Evolutionary conservation across 495 filamentous ascomycete genomes (phyloP).

Genomic region (Hamigera avellanea): DNA sequence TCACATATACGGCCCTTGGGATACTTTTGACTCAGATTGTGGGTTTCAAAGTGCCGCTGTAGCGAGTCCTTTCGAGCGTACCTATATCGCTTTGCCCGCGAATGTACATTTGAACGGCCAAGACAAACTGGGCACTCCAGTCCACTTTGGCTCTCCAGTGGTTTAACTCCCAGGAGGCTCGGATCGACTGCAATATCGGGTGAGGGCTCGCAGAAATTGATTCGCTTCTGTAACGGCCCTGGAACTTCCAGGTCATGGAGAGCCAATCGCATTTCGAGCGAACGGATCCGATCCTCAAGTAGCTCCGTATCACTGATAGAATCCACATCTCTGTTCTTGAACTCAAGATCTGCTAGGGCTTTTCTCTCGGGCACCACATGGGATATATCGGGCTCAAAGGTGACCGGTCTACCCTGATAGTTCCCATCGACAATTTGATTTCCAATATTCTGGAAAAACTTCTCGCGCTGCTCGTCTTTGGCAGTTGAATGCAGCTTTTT

Average conservation of each 20-base stretch:
- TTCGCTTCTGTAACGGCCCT: conserved; percentile 4
- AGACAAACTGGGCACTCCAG: too few relatives aligned
- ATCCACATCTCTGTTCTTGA: conserved; percentile 13
- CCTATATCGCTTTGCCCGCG: too few relatives aligned
- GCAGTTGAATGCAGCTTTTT: conserved; percentile 6
- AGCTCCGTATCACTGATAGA: conserved; percentile 7
- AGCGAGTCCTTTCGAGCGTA: too few relatives aligned
- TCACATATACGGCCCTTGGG: too few relatives aligned
- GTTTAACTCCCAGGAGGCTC: too few relatives aligned
- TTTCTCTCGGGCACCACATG: conserved; percentile 11
- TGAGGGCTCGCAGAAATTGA: too few relatives aligned
- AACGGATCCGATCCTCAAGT: conserved; percentile 13
- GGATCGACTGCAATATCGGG: too few relatives aligned
- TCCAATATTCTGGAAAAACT: conserved; percentile 11
- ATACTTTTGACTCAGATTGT: too few relatives aligned
- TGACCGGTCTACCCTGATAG: conserved; percentile 5
- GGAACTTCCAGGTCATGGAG: conserved; percentile 10
- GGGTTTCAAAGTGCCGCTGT: too few relatives aligned
- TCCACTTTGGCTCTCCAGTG: too few relatives aligned
- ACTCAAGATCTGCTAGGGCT: conserved; percentile 10
- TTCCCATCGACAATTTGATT: conserved; percentile 13
- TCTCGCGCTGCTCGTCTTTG: not conserved
- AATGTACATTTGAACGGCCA: too few relatives aligned
- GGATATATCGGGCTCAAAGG: conserved; percentile 4
- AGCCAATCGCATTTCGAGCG: conserved; percentile 9